Percentiles rank a stretch among this genome's conserved stretches.
Conservation (phyloP, 768 basidiomycete genomes). For the Cyclocybe aegerita region DNA sequence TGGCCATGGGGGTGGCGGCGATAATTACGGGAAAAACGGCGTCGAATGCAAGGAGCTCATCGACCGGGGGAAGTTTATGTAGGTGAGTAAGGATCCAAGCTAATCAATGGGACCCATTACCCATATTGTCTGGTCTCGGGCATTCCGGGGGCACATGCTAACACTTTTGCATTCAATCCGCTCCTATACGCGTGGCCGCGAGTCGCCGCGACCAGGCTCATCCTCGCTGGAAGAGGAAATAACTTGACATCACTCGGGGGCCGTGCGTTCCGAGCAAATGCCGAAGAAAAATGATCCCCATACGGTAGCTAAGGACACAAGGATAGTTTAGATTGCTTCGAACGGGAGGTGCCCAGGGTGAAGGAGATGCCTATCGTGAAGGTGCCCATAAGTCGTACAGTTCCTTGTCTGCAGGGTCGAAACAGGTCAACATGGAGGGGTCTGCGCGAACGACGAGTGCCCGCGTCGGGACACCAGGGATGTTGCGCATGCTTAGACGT, state of each 20-base stretch:
- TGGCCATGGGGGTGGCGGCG: background rate
- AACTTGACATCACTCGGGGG: too few relatives aligned
- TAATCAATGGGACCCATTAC: too few relatives aligned
- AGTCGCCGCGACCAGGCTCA: too few relatives aligned
- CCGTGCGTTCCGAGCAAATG: too few relatives aligned
- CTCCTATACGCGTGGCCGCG: background rate
- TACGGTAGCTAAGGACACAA: background rate
- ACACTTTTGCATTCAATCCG: background rate
- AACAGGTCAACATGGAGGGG: constrained; percentile 66
- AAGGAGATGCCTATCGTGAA: constrained; percentile 26
- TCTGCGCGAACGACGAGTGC: constrained; percentile 59
- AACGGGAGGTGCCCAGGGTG: background rate
- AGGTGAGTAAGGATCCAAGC: background rate
- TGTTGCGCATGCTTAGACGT: constrained; percentile 20
- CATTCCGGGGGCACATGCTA: too few relatives aligned
- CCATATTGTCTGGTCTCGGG: too few relatives aligned
- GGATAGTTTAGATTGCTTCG: background rate
- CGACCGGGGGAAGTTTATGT: background rate
- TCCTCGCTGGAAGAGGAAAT: too few relatives aligned
- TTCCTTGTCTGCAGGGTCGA: constrained; percentile 74
- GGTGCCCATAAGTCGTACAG: constrained; percentile 80
- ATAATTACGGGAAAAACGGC: background rate
- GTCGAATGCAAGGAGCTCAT: too few relatives aligned
- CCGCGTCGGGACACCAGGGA: constrained; percentile 15
- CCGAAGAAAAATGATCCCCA: too few relatives aligned